Conservation (phyloP, 169 alveolate species). For the Plasmodium berghei region DNA sequence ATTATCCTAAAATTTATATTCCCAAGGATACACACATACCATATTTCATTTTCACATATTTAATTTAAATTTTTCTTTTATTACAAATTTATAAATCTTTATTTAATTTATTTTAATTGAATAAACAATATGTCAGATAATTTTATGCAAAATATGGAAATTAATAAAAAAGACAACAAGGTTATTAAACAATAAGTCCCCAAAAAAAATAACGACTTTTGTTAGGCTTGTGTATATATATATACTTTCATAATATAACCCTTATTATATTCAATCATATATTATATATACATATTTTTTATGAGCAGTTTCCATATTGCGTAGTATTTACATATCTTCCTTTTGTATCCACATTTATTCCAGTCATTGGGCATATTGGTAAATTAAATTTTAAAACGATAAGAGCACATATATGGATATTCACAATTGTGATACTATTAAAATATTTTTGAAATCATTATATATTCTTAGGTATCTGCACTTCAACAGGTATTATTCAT, state of each 20-base stretch:
- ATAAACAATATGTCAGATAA: slow-evolving; percentile 38
- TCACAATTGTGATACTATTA: background rate
- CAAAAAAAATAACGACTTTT: background rate
- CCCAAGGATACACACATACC: background rate
- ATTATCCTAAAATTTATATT: no score
- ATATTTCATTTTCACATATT: background rate
- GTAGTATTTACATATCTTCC: slow-evolving; percentile 60
- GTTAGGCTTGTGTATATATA: background rate
- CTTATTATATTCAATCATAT: no score
- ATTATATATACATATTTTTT: background rate
- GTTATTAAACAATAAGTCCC: slow-evolving; percentile 4
- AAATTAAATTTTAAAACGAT: background rate
- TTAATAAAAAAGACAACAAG: slow-evolving; percentile 56
- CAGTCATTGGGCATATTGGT: slow-evolving; percentile 60
- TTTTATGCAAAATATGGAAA: slow-evolving; percentile 9
- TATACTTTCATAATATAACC: background rate
- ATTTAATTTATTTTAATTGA: background rate
- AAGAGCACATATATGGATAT: background rate
- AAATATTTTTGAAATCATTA: background rate
- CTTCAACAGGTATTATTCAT: slow-evolving; percentile 36
- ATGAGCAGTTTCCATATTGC: slow-evolving; percentile 32
- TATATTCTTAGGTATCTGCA: slow-evolving; percentile 33
- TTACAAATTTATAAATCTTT: background rate
- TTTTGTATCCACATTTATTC: slow-evolving; percentile 45
- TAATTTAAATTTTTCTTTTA: slow-evolving; percentile 17